Conservation (phyloP, 1,284 basidiomycete species). For the Fomitopsis schrenkii region DNA sequence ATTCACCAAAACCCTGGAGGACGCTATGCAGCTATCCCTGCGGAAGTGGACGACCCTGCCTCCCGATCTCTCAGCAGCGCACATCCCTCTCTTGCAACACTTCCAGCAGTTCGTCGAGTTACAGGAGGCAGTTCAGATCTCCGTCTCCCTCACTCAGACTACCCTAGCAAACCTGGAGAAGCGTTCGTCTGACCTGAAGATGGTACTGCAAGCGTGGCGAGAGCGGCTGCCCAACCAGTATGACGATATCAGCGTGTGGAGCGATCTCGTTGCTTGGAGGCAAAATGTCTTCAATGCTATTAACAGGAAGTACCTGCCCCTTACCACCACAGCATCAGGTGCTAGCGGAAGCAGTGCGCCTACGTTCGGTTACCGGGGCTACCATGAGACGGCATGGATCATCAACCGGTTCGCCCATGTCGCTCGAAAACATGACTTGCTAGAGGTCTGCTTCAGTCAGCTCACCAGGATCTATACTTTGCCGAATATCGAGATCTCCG, state of each 20-base stretch:
- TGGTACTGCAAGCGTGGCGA: conserved; percentile 95
- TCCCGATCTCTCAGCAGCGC: conserved; percentile 81
- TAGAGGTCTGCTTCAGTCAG: conserved; percentile 94
- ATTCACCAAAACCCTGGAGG: conserved; percentile 87
- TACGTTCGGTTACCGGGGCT: conserved; percentile 96
- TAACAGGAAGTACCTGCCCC: conserved; percentile 94
- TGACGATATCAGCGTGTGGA: conserved; percentile 99
- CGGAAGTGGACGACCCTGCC: conserved; percentile 96
- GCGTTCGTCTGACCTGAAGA: conserved; percentile 93
- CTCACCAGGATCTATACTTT: conserved; percentile 98
- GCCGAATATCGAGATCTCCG: conserved; percentile 99
- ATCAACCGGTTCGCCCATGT: conserved; percentile 99
- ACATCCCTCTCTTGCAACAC: conserved; percentile 93
- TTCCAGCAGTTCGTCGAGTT: conserved; percentile 99
- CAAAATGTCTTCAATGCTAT: conserved; percentile 92
- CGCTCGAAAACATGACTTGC: conserved; percentile 93
- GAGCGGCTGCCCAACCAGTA: conserved; percentile 95
- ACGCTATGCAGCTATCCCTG: conserved; percentile 95
- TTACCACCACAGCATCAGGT: conserved; percentile 62
- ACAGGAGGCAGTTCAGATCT: conserved; percentile 94
- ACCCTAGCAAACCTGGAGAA: conserved; percentile 90
- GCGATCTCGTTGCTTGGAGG: conserved; percentile 96
- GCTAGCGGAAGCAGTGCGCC: conserved; percentile 57
- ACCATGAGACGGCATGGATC: conserved; percentile 99
- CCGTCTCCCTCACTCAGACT: conserved; percentile 86